Percentiles rank a stretch among this genome's conserved stretches.
Conservation (phyloP, 192 early-diverging fungal species). For the Coemansia sp. region DNA sequence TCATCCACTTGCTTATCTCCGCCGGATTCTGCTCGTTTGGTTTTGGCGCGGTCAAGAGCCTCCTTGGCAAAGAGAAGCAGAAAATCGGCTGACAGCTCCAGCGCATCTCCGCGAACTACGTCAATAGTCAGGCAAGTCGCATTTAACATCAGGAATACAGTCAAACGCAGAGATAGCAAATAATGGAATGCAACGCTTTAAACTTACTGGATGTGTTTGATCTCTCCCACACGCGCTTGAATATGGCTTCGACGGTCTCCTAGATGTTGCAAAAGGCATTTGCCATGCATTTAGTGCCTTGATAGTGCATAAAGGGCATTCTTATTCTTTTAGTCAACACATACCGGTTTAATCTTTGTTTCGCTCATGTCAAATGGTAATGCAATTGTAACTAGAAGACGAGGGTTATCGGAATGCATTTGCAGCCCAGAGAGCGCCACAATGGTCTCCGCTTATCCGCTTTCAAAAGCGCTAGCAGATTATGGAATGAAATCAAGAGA, state of each 20-base stretch:
- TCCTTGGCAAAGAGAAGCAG: constrained; percentile 47
- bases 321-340: neutral
- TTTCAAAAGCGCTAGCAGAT: too few relatives aligned
- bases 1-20: constrained; percentile 30
- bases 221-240: constrained; percentile 43
- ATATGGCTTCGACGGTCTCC: constrained; percentile 49
- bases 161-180: neutral
- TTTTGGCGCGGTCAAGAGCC: constrained; percentile 41
- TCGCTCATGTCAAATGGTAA: neutral
- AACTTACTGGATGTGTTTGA: constrained; percentile 41
- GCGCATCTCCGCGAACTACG: constrained; percentile 46
- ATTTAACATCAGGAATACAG: too few relatives aligned
- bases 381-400: neutral
- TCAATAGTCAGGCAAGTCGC: neutral
- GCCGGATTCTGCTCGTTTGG: constrained; percentile 23
- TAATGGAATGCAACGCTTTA: neutral
- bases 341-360: neutral
- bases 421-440: too few relatives aligned
- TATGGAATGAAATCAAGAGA: too few relatives aligned
- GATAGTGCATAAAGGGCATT: neutral
- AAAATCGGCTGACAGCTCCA: constrained; percentile 34
- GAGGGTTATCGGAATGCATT: too few relatives aligned
- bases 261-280: constrained; percentile 7
- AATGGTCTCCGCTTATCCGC: too few relatives aligned
- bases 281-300: neutral